A percentile compares a stretch with the other conserved stretches of the same genome.
Conservation (phyloP, 2,329 filamentous ascomycete species). For the Cladorrhinum sp. region DNA sequence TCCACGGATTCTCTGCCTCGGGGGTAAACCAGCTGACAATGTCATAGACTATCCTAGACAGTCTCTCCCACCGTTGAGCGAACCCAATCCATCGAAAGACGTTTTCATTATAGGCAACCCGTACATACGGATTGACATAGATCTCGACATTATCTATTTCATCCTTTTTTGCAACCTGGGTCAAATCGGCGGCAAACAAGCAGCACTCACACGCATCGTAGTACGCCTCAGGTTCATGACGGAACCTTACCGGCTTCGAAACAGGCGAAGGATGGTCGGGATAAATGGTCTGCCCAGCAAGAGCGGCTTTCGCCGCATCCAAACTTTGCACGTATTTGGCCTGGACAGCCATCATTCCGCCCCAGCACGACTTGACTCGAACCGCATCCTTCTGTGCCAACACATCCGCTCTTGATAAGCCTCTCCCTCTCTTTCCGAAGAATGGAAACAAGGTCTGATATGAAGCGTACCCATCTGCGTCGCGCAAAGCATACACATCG, state of each 20-base stretch:
- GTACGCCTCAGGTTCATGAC: conserved; percentile 56
- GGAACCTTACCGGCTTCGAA: conserved; percentile 50
- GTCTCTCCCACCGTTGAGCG: conserved; percentile 62
- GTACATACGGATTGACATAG: conserved; percentile 72
- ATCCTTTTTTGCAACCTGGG: conserved; percentile 35
- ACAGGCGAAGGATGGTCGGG: conserved; percentile 32
- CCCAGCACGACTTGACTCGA: conserved; percentile 71
- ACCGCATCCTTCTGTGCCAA: conserved; percentile 61
- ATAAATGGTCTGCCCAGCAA: conserved; percentile 36
- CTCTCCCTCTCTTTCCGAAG: conserved; percentile 54
- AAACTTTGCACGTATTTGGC: conserved; percentile 55
- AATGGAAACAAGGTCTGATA: conserved; percentile 67
- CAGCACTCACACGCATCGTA: conserved; percentile 67
- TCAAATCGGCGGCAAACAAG: conserved; percentile 51
- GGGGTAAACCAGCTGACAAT: conserved; percentile 56
- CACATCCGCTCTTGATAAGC: conserved; percentile 59
- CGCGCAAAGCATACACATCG: conserved; percentile 70
- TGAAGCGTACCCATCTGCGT: conserved; percentile 60
- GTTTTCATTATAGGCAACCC: conserved; percentile 62
- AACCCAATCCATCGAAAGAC: conserved; percentile 58
- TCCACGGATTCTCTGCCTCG: conserved; percentile 59
- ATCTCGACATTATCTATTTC: conserved; percentile 52
- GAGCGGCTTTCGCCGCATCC: conserved; percentile 32
- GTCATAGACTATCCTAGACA: conserved; percentile 59
- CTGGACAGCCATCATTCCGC: conserved; percentile 69